These are phyloP conservation scores for Podospora didyma DNA, from an alignment of 495 filamentous ascomycete genomes.

Conservation along the genomic window DNA sequence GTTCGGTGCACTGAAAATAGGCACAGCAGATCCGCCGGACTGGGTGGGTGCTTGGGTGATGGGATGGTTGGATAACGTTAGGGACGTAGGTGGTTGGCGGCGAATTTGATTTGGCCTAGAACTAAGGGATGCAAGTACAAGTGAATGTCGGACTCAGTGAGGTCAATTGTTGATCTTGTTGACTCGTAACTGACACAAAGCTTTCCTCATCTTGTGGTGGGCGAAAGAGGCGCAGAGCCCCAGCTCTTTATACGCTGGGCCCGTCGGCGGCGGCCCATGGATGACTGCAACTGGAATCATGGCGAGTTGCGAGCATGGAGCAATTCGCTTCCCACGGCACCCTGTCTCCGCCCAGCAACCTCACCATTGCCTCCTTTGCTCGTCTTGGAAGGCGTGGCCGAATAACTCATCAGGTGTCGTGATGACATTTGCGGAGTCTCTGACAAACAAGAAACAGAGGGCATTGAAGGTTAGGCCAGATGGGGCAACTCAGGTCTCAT, in stretches of 20 bases:
- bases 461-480: slow-evolving; percentile 18
- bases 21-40: slow-evolving; percentile 2
- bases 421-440: slow-evolving; percentile 25
- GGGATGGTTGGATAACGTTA: slow-evolving; percentile 8
- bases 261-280: not conserved
- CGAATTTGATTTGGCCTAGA: not conserved
- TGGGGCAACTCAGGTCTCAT: slow-evolving; percentile 21
- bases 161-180: not conserved
- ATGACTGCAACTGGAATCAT: not conserved
- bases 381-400: slow-evolving; percentile 15
- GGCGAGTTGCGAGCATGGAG: not conserved
- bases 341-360: slow-evolving; percentile 5
- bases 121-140: not conserved
- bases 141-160: not conserved
- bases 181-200: not conserved
- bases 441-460: slow-evolving; percentile 21
- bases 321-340: slow-evolving; percentile 8
- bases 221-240: not conserved
- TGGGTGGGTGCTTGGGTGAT: not conserved
- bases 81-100: slow-evolving; percentile 7
- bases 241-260: not conserved
- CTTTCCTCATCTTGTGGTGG: too few species aligned
- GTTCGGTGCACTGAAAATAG: slow-evolving; percentile 24
- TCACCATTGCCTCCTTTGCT: not conserved
- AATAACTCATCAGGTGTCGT: slow-evolving; percentile 11